phyloP scores from a whole-genome alignment of 176 grass and related monocot species.

The Panicum miliaceum region DNA sequence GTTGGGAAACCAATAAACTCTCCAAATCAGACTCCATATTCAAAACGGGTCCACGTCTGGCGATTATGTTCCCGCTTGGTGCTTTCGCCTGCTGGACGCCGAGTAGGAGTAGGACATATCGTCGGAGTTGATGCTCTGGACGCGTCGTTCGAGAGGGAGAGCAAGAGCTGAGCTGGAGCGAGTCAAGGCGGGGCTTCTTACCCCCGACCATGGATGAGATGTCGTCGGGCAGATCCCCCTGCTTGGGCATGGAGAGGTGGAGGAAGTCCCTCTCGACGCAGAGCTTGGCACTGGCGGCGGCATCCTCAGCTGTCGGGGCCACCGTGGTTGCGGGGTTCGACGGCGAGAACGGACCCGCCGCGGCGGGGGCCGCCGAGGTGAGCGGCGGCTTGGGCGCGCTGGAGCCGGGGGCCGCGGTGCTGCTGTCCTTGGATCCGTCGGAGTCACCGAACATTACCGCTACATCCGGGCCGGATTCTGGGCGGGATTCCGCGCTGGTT shows the following conservation, averaged over 20 bases:
- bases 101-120: conserved; percentile 97
- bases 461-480: conserved; percentile 21
- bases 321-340: conserved; percentile 3
- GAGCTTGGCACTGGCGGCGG: conserved; percentile 31
- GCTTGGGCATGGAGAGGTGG: conserved; percentile 67
- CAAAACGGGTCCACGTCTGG: no score
- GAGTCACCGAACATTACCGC: conserved; percentile 58
- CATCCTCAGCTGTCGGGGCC: not conserved
- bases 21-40: no score
- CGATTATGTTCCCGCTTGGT: no score
- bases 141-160: conserved; percentile 72
- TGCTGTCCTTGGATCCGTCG: conserved; percentile 66
- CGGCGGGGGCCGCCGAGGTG: conserved; percentile 22
- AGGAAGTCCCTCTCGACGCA: conserved; percentile 78
- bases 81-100: no score
- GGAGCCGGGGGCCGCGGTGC: conserved; percentile 33
- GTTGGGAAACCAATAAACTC: no score
- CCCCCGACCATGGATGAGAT: conserved; percentile 62
- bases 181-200: conserved; percentile 76
- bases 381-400: conserved; percentile 41
- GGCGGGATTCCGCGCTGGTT: not conserved
- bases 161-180: conserved; percentile 75
- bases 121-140: conserved; percentile 77
- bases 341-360: conserved; percentile 32
- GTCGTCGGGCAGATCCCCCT: conserved; percentile 60